Conservation (phyloP, 176 grass and related monocot species). For the Thalia dealbata region DNA sequence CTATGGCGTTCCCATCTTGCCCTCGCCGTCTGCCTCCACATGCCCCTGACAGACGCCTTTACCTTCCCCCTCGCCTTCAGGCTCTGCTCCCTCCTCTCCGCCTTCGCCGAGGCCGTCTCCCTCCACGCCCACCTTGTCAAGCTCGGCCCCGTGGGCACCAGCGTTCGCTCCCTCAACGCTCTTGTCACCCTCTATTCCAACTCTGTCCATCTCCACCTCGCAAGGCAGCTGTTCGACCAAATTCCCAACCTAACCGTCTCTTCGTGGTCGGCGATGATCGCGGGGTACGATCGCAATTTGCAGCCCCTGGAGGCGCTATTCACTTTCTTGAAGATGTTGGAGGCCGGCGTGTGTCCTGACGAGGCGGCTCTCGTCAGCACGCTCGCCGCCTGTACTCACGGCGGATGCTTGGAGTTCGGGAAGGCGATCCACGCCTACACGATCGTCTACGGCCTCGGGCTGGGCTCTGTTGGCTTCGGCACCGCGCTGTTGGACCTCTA, state of each 20-base stretch:
- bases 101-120: neutral
- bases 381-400: slow-evolving; percentile 3
- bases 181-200: neutral
- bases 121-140: slow-evolving; percentile 15
- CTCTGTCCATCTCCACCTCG: neutral
- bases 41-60: neutral
- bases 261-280: slow-evolving; percentile 20
- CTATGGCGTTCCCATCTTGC: neutral
- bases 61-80: slow-evolving; percentile 21
- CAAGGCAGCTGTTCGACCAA: slow-evolving; percentile 17
- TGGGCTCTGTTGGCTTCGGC: slow-evolving; percentile 11
- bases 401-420: slow-evolving; percentile 9
- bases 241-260: slow-evolving; percentile 3
- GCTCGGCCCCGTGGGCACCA: neutral
- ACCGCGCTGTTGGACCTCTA: slow-evolving; percentile 2
- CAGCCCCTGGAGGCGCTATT: slow-evolving; percentile 4
- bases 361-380: slow-evolving; percentile 4
- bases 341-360: neutral
- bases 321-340: slow-evolving; percentile 3
- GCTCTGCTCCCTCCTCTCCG: slow-evolving; percentile 15
- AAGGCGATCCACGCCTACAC: slow-evolving; percentile 6
- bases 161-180: slow-evolving; percentile 2
- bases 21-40: neutral
- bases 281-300: slow-evolving; percentile 2
- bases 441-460: slow-evolving; percentile 8